Percentiles rank a stretch among this genome's conserved stretches.
phyloP scores from a whole-genome alignment of 441 rosid genomes.

The Biscutella auriculata region DNA sequence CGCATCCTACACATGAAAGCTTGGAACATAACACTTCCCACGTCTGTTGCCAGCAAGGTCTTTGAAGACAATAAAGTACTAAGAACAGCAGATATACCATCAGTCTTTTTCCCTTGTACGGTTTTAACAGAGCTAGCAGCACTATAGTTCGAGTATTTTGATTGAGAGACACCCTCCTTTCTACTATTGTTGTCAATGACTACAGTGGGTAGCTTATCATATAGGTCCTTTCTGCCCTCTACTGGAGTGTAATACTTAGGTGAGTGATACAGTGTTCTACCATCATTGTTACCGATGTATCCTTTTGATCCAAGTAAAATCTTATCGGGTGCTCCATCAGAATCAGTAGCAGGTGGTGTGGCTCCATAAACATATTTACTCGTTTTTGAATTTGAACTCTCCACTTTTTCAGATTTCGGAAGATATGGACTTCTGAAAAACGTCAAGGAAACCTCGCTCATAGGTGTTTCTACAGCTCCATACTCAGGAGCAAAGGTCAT shows the following conservation, averaged over 20 bases:
- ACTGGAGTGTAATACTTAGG: constrained; percentile 66
- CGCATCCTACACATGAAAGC: constrained; percentile 92
- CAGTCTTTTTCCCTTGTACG: constrained; percentile 39
- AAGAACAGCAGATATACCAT: constrained; percentile 44
- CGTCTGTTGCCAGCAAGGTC: constrained; percentile 76
- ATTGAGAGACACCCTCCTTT: constrained; percentile 37
- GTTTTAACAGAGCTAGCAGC: constrained; percentile 46
- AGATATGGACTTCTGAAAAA: constrained; percentile 78
- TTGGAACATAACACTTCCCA: constrained; percentile 85
- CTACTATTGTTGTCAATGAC: constrained; percentile 33
- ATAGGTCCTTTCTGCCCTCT: constrained; percentile 45
- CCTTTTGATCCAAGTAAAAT: constrained; percentile 40
- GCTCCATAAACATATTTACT: constrained; percentile 74
- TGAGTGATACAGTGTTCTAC: constrained; percentile 22
- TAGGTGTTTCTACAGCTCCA: constrained; percentile 87
- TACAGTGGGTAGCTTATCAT: constrained; percentile 31
- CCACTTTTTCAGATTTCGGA: constrained; percentile 65
- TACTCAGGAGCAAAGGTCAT: constrained; percentile 96
- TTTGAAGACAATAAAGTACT: constrained; percentile 44
- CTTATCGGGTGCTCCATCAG: constrained; percentile 64
- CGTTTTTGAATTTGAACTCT: constrained; percentile 64
- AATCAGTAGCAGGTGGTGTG: constrained; percentile 64
- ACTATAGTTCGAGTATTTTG: constrained; percentile 46
- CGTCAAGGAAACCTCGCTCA: constrained; percentile 53
- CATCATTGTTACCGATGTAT: constrained; percentile 33